Evolutionary conservation across 176 grass and related monocot genomes (phyloP).

Genomic region (Themeda triandra): DNA sequence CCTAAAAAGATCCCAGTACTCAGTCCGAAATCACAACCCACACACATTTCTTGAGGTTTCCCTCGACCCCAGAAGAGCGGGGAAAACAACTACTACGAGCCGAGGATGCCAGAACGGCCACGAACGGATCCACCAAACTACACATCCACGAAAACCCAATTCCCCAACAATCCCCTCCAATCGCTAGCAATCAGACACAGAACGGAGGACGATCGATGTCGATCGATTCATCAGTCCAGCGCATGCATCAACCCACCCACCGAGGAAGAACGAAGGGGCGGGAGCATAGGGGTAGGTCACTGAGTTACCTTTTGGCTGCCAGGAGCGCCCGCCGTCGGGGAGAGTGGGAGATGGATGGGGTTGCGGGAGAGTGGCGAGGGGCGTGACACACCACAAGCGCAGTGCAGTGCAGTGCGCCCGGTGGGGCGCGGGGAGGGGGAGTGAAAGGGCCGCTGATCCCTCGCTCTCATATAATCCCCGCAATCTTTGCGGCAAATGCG

Average conservation of each 20-base stretch:
- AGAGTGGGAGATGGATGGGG: neutral
- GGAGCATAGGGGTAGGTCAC: neutral
- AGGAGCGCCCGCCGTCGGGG: neutral
- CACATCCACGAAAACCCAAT: neutral
- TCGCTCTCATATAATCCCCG: too few species aligned
- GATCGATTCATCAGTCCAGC: neutral
- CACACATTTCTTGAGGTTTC: neutral
- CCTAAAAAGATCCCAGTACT: too few species aligned
- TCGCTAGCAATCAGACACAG: neutral
- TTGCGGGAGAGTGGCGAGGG: neutral
- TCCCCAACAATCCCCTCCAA: neutral
- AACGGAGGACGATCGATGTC: too few species aligned
- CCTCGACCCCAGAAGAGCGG: neutral
- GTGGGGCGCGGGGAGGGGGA: neutral
- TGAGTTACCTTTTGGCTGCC: conserved; percentile 38
- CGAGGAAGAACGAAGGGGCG: neutral
- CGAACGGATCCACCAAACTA: conserved; percentile 5
- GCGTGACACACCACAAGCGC: too few species aligned
- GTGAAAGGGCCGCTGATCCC: neutral
- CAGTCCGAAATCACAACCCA: neutral
- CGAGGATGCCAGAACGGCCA: neutral
- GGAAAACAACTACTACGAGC: neutral
- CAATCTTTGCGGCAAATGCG: neutral
- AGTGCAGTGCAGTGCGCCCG: conserved; percentile 3
- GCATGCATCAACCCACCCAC: neutral